Evolutionary conservation across 2,329 filamentous ascomycete genomes (phyloP), one percentile per base, ranked within the genome.

Genomic region (Fusarium pseudonygamai): DNA sequence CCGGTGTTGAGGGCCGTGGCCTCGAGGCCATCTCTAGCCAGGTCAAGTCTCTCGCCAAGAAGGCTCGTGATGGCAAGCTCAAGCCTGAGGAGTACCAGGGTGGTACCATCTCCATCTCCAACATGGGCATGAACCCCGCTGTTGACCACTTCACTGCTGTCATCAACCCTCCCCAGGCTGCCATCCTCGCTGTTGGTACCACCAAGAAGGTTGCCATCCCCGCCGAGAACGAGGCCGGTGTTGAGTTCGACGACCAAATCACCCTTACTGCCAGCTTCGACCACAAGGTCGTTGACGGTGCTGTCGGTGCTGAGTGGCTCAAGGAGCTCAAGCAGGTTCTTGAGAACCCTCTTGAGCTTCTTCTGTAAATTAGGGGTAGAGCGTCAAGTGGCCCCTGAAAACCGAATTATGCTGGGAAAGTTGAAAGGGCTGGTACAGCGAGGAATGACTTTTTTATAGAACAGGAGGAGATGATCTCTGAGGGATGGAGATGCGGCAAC

Each of bases 11-110:
- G 83, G 90, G 87, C 79, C 93, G 94, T 78, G 96, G 96, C 72
- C 93, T 99, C 65, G 90, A 95, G 84, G 89, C 90, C 82, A 98
- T 99, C 86, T 97, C 95, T 61, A 85, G 88, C 79, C 89, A 93
- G 83, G 92, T 99, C 87, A 98, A 98, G 89, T 95, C 97, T 81
- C 93, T 99, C 63, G 95, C 95, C 82, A 97, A 97, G 91, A 94
- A 94, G 83, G 96, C 96, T 72, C 91, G 95, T 71, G 96, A 98
- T 78, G 93, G 94, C 86, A 99, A 98, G 91, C 93, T 99, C 79
- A 98, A 98, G 92, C 96, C 96, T 53, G 96, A 99, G 84, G 95
- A 99, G 86, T 99, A 97, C 91, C 96, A 98, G 89, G 96, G 96
- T 64, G 96, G 96, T 83, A 97, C 94, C 83, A 97, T 99, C 86